A percentile compares a stretch with the other conserved stretches of the same genome.
Evolutionary conservation across 2,329 filamentous ascomycete species (phyloP).

Genomic region (Moelleriella libera): DNA sequence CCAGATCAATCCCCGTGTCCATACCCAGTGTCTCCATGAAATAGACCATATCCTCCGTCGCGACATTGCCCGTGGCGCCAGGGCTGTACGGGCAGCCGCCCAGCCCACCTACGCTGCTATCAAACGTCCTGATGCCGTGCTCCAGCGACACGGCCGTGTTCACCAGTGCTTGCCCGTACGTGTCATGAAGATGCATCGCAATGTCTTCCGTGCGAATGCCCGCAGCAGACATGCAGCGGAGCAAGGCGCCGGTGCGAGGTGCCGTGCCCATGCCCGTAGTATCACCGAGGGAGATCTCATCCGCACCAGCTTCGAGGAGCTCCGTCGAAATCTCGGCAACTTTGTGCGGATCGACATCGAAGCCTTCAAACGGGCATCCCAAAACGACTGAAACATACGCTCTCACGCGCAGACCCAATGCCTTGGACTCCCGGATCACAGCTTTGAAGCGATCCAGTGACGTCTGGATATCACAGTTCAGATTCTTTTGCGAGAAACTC

Average conservation of each 20-base stretch:
- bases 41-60: constrained; percentile 74
- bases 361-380: constrained; percentile 63
- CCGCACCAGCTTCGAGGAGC: constrained; percentile 73
- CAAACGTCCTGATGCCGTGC: constrained; percentile 65
- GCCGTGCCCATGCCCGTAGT: constrained; percentile 84
- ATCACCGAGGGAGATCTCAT: constrained; percentile 82
- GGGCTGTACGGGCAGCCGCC: constrained; percentile 79
- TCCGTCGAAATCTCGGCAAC: constrained; percentile 53
- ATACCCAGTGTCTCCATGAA: constrained; percentile 62
- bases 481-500: constrained; percentile 65
- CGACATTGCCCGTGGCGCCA: constrained; percentile 75
- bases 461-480: constrained; percentile 65
- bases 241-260: constrained; percentile 49
- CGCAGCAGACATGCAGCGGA: constrained; percentile 50
- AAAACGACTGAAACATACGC: constrained; percentile 73
- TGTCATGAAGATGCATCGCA: constrained; percentile 81
- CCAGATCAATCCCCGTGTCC: constrained; percentile 57
- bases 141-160: constrained; percentile 68
- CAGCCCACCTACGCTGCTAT: constrained; percentile 65
- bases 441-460: constrained; percentile 57
- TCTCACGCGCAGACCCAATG: constrained; percentile 50
- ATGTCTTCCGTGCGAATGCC: constrained; percentile 57
- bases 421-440: constrained; percentile 56
- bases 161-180: constrained; percentile 72
- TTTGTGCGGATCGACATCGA: constrained; percentile 46